Evolutionary conservation across 345 rosid species (phyloP).

Genomic region (Schrenkiella parvula): DNA sequence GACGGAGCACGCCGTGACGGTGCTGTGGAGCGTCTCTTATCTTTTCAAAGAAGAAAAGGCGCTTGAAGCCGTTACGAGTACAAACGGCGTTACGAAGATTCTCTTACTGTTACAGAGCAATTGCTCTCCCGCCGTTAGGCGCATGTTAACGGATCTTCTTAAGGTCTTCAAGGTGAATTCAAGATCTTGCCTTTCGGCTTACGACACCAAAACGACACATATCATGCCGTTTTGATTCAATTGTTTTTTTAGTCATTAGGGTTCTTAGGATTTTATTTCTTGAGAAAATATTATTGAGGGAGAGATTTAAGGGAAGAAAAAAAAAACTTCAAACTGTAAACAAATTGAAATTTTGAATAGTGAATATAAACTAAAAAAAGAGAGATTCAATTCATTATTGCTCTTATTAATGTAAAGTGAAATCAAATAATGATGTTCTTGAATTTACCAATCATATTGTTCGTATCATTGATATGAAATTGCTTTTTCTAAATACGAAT

Average conservation of each 20-base stretch:
- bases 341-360: conserved; percentile 30
- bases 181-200: conserved; percentile 61
- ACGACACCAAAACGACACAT: conserved; percentile 89
- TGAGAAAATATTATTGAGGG: not conserved
- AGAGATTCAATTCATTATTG: conserved; percentile 29
- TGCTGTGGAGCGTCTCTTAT: conserved; percentile 76
- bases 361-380: conserved; percentile 21
- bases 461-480: conserved; percentile 25
- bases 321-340: conserved; percentile 20
- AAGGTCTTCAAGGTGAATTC: conserved; percentile 64
- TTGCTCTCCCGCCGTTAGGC: conserved; percentile 77
- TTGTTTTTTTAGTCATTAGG: not conserved
- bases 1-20: conserved; percentile 82
- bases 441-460: conserved; percentile 27
- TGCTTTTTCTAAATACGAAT: conserved; percentile 3
- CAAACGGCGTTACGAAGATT: conserved; percentile 69
- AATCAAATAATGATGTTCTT: conserved; percentile 18
- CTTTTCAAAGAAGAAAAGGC: conserved; percentile 62
- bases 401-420: conserved; percentile 20
- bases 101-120: conserved; percentile 86
- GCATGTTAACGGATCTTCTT: conserved; percentile 71
- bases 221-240: conserved; percentile 79
- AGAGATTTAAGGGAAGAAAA: not conserved
- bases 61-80: conserved; percentile 51
- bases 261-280: conserved; percentile 11